Conservation (phyloP, 108 stramenopile species). For the Cyclotella choctawhatcheeana region DNA sequence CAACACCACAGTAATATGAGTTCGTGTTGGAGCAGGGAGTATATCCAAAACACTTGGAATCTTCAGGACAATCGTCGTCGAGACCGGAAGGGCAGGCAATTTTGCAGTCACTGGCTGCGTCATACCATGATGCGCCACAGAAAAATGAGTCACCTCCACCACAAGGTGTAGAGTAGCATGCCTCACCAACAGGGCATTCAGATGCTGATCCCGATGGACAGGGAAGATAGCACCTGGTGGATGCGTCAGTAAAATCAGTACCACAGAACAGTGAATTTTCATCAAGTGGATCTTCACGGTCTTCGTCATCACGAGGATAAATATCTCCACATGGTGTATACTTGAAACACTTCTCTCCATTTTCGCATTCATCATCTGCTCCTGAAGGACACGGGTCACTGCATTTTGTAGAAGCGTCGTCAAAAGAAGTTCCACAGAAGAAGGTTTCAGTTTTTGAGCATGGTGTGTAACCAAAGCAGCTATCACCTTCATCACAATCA, state of each 20-base stretch:
- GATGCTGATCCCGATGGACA: conserved; percentile 50
- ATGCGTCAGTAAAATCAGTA: conserved; percentile 43
- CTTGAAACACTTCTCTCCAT: conserved; percentile 39
- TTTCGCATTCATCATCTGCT: conserved; percentile 38
- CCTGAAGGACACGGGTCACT: conserved; percentile 46
- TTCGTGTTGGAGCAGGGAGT: conserved; percentile 48
- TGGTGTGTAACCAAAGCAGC: conserved; percentile 51
- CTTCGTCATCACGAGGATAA: not conserved
- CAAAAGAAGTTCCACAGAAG: conserved; percentile 49
- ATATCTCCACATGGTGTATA: conserved; percentile 51
- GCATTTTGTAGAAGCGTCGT: conserved; percentile 48
- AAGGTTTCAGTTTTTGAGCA: conserved; percentile 53
- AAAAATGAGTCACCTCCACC: conserved; percentile 48
- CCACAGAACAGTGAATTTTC: conserved; percentile 49
- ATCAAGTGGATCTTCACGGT: conserved; percentile 12
- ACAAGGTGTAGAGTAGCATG: conserved; percentile 49
- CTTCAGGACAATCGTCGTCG: conserved; percentile 44
- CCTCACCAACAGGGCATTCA: conserved; percentile 54
- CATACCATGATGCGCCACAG: conserved; percentile 51
- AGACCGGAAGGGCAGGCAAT: conserved; percentile 47
- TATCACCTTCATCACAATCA: conserved; percentile 32
- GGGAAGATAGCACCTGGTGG: conserved; percentile 46
- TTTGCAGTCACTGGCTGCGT: conserved; percentile 54
- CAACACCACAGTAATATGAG: conserved; percentile 53
- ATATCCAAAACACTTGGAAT: conserved; percentile 49